These are phyloP conservation scores for Corynespora cassiicola DNA, from an alignment of 2,329 filamentous ascomycete genomes.

Conservation along the genomic window DNA sequence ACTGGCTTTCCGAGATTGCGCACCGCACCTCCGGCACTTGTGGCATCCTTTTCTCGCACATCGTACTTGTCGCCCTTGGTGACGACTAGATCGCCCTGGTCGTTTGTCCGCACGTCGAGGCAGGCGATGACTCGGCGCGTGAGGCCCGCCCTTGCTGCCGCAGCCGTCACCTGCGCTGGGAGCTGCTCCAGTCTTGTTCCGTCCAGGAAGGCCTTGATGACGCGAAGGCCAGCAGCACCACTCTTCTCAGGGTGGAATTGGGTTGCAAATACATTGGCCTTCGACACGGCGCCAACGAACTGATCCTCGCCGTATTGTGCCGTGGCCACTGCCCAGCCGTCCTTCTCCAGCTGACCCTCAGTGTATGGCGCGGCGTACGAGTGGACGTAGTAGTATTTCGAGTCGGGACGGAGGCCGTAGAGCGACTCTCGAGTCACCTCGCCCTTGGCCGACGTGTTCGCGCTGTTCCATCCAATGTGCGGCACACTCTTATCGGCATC, in stretches of 20 bases:
- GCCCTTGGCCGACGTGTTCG: slow-evolving; percentile 64
- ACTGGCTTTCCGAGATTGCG: slow-evolving; percentile 97
- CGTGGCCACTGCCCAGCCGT: slow-evolving; percentile 92
- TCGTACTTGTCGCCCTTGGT: slow-evolving; percentile 99
- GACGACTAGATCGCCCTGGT: slow-evolving; percentile 92
- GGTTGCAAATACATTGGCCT: slow-evolving; percentile 84
- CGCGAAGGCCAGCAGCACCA: slow-evolving; percentile 83
- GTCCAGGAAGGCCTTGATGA: slow-evolving; percentile 85
- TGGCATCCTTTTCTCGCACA: slow-evolving; percentile 82
- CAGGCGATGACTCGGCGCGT: slow-evolving; percentile 96
- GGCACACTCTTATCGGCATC: slow-evolving; percentile 86
- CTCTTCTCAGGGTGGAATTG: slow-evolving; percentile 99
- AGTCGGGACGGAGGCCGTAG: slow-evolving; percentile 78
- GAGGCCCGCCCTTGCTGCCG: slow-evolving; percentile 67
- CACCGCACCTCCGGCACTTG: slow-evolving; percentile 66
- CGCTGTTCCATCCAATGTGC: slow-evolving; percentile 98
- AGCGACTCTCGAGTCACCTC: slow-evolving; percentile 60
- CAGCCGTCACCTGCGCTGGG: slow-evolving; percentile 39
- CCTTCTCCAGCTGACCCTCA: slow-evolving; percentile 74
- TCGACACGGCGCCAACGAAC: slow-evolving; percentile 89
- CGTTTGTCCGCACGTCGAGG: slow-evolving; percentile 93
- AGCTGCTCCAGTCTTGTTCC: slow-evolving; percentile 67
- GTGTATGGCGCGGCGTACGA: slow-evolving; percentile 85
- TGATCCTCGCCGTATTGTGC: slow-evolving; percentile 86
- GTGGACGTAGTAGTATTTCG: slow-evolving; percentile 99